Evolutionary conservation across 495 filamentous ascomycete genomes (phyloP).

Genomic region (Aspergillus saccharolyticus): DNA sequence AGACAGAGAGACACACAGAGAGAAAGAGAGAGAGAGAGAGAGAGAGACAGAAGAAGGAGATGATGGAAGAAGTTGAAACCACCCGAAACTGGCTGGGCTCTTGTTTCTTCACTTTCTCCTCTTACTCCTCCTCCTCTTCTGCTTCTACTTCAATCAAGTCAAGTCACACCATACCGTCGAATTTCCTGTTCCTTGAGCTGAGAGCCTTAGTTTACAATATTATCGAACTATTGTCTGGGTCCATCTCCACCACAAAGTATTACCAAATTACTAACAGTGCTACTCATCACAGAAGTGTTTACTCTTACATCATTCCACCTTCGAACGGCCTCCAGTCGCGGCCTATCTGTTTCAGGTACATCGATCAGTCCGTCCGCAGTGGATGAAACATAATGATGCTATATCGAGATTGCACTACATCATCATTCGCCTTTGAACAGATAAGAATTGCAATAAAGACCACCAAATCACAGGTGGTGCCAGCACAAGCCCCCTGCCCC

Average conservation of each 20-base stretch:
- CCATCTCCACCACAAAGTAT: too few relatives aligned
- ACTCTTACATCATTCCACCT: neutral
- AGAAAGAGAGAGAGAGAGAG: conserved; percentile 5
- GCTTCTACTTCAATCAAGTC: too few relatives aligned
- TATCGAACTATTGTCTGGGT: too few relatives aligned
- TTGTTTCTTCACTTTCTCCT: neutral
- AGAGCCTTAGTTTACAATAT: too few relatives aligned
- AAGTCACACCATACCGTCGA: too few relatives aligned
- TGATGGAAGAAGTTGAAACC: neutral
- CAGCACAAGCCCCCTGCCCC: neutral
- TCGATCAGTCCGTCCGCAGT: neutral
- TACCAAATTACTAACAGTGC: too few relatives aligned
- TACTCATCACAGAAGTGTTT: too few relatives aligned
- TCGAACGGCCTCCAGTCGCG: neutral
- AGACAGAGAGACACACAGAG: neutral
- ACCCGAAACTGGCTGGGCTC: neutral
- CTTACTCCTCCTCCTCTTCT: too few relatives aligned
- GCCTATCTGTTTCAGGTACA: neutral
- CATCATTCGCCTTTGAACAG: neutral
- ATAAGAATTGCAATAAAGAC: neutral
- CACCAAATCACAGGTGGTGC: neutral
- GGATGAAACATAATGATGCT: neutral
- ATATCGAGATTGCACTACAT: neutral
- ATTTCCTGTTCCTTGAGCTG: too few relatives aligned
- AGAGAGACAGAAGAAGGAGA: conserved; percentile 5